Base-by-base conservation (phyloP, 2,329 filamentous ascomycete genomes). In the Nemania bipapillata region DNA sequence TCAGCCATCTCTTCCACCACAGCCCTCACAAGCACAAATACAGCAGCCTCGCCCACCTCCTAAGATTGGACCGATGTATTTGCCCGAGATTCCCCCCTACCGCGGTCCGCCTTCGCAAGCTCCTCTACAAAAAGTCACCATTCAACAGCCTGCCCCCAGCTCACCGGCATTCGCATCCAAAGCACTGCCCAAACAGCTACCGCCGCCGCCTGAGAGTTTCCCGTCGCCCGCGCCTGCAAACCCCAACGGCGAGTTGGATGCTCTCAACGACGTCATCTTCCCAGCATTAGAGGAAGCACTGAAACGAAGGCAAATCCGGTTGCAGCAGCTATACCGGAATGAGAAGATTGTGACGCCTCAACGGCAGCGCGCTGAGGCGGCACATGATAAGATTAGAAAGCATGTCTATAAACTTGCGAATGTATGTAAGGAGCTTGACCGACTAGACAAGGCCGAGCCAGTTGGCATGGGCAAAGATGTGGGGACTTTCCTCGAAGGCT, bases 381-480 rank as follows among this genome's bases (percentile, higher is more conserved):
- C 91, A 0, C 94, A 98, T 76, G 94, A 97, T 67, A 91, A 92
- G 79, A 86, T 98, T 49, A 87, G 91, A 72, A 89, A 90, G 76
- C 84, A 97, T 30, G 93, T 97, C 12, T 90, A 90, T 72, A 96
- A 97, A 78, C 86, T 96, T 32, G 91, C 91, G 1, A 89, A 92
- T 68, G 86, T 95, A 26, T 97, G 97, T 80, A 91, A 91, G 77
- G 94, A 97, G 79, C 93, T 99, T 76, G 95, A 99, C 79, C 87
- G 91, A 71, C 92, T 90, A 80, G 96, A 99, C 80, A 91, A 91
- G 78, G 88, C 90, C 50, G 92, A 93, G 74, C 93, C 94, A 5
- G 93, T 98, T 11, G 93, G 94, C 0, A 97, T 98, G 95, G 95
- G 94, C 0, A 90, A 93, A 52, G 94, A 95, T 28, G 94, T 97